Evolutionary conservation across 192 early-diverging fungal genomes (phyloP), one percentile per base, ranked within the genome.

Genomic region (Coemansia sp.): DNA sequence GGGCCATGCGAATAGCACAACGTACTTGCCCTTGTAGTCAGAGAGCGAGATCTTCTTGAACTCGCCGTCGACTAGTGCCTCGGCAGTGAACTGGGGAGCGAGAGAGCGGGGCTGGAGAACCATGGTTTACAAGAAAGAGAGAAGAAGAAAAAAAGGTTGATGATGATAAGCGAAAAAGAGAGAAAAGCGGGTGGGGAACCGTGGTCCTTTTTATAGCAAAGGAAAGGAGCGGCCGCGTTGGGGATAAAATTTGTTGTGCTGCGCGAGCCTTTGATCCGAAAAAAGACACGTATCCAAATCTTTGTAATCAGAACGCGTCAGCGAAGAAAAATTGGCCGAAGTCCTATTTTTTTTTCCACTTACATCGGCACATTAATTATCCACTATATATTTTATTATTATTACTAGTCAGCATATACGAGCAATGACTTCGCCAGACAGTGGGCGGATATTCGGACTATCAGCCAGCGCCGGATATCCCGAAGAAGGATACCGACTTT

Each of bases 1-100:
- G 62, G 96, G 96, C 87, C 96, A 97, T 81, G 94, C 93, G 81
- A 94, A 92, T 43, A 95, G 87, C 24, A 93, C 89, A 22, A 94
- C 81, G 79, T 86, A 90, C 76, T 89, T 87, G 76, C 89, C 88
- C 87, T 88, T 88, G 87, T 87, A 90, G 78, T 90, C 85, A 27
- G 80, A 84, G 55, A 93, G 83, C 20, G 87, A 86, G 38, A 93
- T 72, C 40, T 71, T 78, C 78, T 88, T 89, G 87, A 92, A 88
- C 75, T 91, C 85, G 66, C 87, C 86, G 74, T 91, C 75, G 70
- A 90, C 79, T 24, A 93, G 87, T 20, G 90, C 90, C 52, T 78
- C 78, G 69, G 88, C 89, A 39, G 75, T 79, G 85, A 92, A 93
- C 64, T 83, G 75, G 34, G 92, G 92, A 65, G 90, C 90, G 29